Conservation (phyloP, 345 rosid species). For the Euphorbia pulcherrima region DNA sequence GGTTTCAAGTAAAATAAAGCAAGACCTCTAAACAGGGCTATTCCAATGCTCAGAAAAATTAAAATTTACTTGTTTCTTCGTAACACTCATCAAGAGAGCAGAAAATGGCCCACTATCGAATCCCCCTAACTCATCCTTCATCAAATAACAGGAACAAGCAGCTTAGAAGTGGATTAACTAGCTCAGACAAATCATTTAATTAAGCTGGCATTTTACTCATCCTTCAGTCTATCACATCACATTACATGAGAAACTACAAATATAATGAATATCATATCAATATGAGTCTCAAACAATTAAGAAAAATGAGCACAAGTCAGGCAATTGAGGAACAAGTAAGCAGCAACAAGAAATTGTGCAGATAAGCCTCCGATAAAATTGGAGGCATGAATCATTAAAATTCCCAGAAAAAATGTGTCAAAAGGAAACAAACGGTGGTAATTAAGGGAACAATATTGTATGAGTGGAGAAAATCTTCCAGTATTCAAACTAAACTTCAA, state of each 20-base stretch:
- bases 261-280: not conserved
- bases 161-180: not conserved
- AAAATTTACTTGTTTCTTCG: no score
- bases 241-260: not conserved
- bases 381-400: not conserved
- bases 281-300: not conserved
- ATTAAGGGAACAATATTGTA: no score
- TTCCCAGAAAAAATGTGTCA: not conserved
- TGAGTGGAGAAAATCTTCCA: not conserved
- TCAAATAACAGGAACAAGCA: not conserved
- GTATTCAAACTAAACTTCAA: not conserved
- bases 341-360: not conserved
- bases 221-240: no score
- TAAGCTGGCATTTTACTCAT: not conserved
- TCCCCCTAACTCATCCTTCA: not conserved
- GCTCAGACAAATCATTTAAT: no score
- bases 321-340: not conserved
- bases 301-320: not conserved
- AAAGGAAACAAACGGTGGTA: not conserved
- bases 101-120: not conserved
- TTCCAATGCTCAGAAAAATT: no score
- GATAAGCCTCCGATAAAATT: not conserved
- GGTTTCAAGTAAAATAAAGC: no score
- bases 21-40: not conserved
- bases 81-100: not conserved